phyloP scores from a whole-genome alignment of 495 filamentous ascomycete species.

The Aspergillus kassunensis region DNA sequence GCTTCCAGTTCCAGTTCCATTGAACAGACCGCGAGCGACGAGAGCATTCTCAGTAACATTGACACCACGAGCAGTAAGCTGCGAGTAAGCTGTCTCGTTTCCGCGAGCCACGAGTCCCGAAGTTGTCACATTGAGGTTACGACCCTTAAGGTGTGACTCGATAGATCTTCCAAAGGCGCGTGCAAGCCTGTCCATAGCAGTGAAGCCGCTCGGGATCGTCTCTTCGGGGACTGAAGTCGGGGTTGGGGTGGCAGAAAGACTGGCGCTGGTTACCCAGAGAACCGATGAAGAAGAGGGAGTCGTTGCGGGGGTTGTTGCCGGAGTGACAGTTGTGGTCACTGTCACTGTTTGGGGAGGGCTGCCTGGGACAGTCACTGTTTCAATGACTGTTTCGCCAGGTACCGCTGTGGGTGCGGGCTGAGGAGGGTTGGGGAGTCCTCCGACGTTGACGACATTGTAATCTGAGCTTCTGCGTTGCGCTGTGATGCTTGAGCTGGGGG shows the following conservation, averaged over 20 bases:
- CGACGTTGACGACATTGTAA: constrained; percentile 50
- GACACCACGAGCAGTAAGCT: constrained; percentile 1
- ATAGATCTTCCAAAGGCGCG: constrained; percentile 5
- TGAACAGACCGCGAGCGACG: constrained; percentile 12
- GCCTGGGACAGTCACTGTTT: constrained; percentile 32
- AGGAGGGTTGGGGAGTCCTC: constrained; percentile 27
- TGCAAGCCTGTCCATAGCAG: constrained; percentile 8
- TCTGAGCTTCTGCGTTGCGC: constrained; percentile 24
- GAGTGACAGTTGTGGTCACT: too few relatives aligned
- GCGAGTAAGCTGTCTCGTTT: constrained; percentile 1
- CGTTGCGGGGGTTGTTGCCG: constrained; percentile 20
- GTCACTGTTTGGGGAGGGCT: constrained; percentile 31
- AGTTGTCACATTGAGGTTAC: background rate
- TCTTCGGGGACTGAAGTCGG: constrained; percentile 4
- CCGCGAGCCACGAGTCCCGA: background rate
- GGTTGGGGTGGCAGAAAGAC: background rate
- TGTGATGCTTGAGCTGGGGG: constrained; percentile 13
- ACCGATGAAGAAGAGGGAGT: constrained; percentile 17
- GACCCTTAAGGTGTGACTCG: background rate
- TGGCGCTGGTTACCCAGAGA: background rate
- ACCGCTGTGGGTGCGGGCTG: constrained; percentile 13
- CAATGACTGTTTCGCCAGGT: constrained; percentile 28
- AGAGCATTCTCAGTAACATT: constrained; percentile 9
- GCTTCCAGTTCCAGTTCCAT: constrained; percentile 7
- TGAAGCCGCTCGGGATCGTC: background rate